Percentiles rank a stretch among this genome's conserved stretches.
Conservation (phyloP, 139 green algal species). For the Haematococcus lacustris region DNA sequence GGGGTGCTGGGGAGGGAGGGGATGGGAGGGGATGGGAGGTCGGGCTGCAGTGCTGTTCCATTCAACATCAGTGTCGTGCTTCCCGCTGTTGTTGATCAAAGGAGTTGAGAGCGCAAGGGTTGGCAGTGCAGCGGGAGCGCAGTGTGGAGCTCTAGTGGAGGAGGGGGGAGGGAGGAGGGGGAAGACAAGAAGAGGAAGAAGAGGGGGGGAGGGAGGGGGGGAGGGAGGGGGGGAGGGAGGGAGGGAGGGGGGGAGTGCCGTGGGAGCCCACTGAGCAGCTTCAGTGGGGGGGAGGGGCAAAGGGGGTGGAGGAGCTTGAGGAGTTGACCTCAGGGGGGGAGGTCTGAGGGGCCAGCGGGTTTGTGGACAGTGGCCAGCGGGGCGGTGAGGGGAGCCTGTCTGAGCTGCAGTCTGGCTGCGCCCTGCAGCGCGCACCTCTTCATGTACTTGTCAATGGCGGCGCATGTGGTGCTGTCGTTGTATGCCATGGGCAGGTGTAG, state of each 20-base stretch:
- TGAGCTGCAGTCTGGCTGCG: not conserved
- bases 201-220: too few relatives aligned
- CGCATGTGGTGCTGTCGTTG: slow-evolving; percentile 60
- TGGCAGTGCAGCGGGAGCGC: not conserved
- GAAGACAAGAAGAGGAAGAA: not conserved
- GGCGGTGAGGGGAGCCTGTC: too few relatives aligned
- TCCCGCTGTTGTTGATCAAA: not conserved
- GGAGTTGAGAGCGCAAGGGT: not conserved
- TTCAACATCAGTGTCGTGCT: not conserved
- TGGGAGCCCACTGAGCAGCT: not conserved
- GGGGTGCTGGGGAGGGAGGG: not conserved
- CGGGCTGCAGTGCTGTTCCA: not conserved
- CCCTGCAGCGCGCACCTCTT: slow-evolving; percentile 11
- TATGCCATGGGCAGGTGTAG: slow-evolving; percentile 81
- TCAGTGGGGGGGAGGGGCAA: not conserved
- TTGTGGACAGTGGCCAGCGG: too few relatives aligned
- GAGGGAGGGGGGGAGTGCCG: not conserved
- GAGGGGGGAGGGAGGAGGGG: not conserved
- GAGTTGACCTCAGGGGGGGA: not conserved
- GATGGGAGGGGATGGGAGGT: not conserved
- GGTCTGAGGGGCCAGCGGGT: not conserved
- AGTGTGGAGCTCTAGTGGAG: too few relatives aligned
- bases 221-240: not conserved
- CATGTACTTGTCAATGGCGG: slow-evolving; percentile 68
- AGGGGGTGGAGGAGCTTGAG: not conserved